phyloP scores from a whole-genome alignment of 441 rosid genomes.

The Theobroma grandiflorum region DNA sequence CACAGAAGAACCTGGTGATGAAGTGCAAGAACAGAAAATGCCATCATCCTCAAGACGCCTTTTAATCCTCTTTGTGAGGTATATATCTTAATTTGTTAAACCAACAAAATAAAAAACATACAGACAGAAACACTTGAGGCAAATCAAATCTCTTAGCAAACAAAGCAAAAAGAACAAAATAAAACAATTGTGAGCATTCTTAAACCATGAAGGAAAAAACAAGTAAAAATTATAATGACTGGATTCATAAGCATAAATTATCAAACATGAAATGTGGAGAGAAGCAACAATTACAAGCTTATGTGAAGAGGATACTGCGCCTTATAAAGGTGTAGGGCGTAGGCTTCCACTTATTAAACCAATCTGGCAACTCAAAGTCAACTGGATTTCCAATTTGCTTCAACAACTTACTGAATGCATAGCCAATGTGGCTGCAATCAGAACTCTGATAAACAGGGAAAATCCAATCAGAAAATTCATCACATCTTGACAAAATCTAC shows the following conservation, averaged over 20 bases:
- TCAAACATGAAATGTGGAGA: not conserved
- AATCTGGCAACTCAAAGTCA: conserved; percentile 92
- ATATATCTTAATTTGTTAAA: conserved; percentile 73
- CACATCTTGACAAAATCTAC: not conserved
- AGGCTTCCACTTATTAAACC: conserved; percentile 72
- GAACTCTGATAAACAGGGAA: conserved; percentile 51
- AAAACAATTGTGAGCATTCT: not conserved
- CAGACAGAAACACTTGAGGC: conserved; percentile 1
- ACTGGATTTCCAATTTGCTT: conserved; percentile 64
- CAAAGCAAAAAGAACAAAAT: not conserved
- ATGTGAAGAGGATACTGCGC: conserved; percentile 80
- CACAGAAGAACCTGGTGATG: conserved; percentile 70
- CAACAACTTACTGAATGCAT: conserved; percentile 68
- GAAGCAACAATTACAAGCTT: conserved; percentile 18
- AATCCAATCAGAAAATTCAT: not conserved
- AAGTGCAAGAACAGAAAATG: conserved; percentile 90
- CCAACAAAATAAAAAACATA: conserved; percentile 34
- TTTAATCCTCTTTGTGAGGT: conserved; percentile 80
- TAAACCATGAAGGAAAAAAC: not conserved
- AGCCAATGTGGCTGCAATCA: conserved; percentile 49
- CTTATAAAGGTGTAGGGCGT: conserved; percentile 67
- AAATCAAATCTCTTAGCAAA: conserved; percentile 5
- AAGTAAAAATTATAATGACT: not conserved
- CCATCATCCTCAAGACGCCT: conserved; percentile 90
- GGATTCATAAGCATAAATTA: not conserved